phyloP scores from a whole-genome alignment of 495 filamentous ascomycete genomes.

The Jackrogersella multiformis region DNA sequence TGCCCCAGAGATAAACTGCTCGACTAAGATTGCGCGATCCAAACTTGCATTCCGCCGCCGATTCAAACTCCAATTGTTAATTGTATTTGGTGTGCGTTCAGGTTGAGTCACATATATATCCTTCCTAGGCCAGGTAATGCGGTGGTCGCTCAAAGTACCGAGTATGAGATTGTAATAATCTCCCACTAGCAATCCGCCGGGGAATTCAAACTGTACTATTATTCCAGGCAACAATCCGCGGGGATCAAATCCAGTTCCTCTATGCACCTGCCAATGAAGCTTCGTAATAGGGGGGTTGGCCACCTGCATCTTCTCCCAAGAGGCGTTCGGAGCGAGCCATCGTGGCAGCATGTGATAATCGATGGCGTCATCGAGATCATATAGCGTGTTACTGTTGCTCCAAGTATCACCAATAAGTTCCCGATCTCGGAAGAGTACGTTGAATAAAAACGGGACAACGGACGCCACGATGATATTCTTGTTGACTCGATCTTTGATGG shows the following conservation, averaged over 20 bases:
- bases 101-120: neutral
- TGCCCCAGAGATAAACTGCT: neutral
- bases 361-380: neutral
- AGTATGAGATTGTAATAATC: conserved; percentile 3
- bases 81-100: no score
- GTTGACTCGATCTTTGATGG: neutral
- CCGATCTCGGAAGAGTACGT: neutral
- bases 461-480: neutral
- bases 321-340: neutral
- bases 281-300: conserved; percentile 6
- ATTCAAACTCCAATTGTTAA: no score
- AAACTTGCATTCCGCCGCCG: no score
- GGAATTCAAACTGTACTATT: conserved; percentile 1
- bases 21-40: no score
- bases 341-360: neutral
- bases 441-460: neutral
- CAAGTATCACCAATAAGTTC: neutral
- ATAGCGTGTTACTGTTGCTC: neutral
- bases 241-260: neutral
- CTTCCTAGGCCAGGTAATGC: neutral
- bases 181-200: conserved; percentile 5
- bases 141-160: neutral
- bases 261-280: neutral
- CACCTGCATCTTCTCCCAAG: conserved; percentile 19
- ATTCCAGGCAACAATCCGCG: neutral